Base-by-base conservation (phyloP, 306 rosid species). In the Rosa chinensis region DNA sequence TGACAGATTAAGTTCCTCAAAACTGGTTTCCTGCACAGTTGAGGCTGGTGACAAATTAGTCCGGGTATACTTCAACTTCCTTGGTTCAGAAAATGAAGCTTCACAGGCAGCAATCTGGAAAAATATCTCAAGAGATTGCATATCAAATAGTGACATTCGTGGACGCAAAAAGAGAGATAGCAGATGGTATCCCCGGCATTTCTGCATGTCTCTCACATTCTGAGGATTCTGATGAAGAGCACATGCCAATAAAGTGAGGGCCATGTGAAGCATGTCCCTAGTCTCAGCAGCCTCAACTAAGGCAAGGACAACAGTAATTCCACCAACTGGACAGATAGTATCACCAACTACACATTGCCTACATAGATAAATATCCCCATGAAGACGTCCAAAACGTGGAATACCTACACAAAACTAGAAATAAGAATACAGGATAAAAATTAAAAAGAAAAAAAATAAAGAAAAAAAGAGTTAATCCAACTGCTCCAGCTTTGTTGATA, bases 41-140 rank as follows among this genome's bases (percentile, higher is more conserved):
- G 86, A 77, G 84, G 71, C 84, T 62, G 94, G 89, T 68, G 92
- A 90, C 89, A 89, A 80, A 82, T 76, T 79, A 77, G 79, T 76
- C 68, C 73, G 94, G 73, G 79, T 44, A 84, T 81, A 77, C 80
- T 90, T 89, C 83, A 90, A 85, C 86, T 81, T 96, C 83, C 90
- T 96, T 73, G 98, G 99, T 86, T 96, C 99, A 47, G 94, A 93
- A 90, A 96, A 96, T 55, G 99, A 96, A 56, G 99, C 99, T 89
- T 96, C 99, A 71, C 98, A 93, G 45, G 99, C 99, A 82, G 98
- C 99, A 69, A 96, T 93, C 86, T 96, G 96, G 82, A 93, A 96
- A 87, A 96, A 93, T 61, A 93, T 91, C 90, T 96, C 99, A 72
- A 96, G 96, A 37, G 90, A 93, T 63, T 96, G 99, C 96, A 93